These are phyloP conservation scores for Rhodocollybia butyracea DNA, from an alignment of 768 basidiomycete species.

Conservation along the genomic window DNA sequence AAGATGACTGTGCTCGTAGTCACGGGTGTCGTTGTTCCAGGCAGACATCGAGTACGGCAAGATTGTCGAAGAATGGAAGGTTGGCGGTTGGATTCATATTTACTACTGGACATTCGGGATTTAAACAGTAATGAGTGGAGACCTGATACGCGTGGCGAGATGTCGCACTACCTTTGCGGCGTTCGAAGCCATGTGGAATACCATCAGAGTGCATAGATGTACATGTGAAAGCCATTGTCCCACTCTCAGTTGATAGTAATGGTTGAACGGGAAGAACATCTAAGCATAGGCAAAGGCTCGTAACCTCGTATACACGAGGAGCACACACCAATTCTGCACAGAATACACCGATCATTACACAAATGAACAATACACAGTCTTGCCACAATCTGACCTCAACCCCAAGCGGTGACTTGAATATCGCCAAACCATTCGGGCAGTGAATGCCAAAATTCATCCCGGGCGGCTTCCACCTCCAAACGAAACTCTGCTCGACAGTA, in stretches of 20 bases:
- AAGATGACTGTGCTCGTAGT: too few relatives aligned
- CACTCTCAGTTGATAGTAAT: background rate
- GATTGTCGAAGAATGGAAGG: too few relatives aligned
- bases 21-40: too few relatives aligned
- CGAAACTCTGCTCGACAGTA: slow-evolving; percentile 61
- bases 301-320: too few relatives aligned
- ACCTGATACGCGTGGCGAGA: too few relatives aligned
- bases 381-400: slow-evolving; percentile 12
- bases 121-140: slow-evolving; percentile 1
- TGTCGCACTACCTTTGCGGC: too few relatives aligned
- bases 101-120: background rate
- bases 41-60: too few relatives aligned
- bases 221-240: background rate
- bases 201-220: background rate
- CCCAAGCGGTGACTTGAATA: slow-evolving; percentile 34
- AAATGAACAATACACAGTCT: background rate
- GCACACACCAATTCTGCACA: background rate
- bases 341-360: background rate
- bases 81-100: background rate
- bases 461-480: slow-evolving; percentile 51
- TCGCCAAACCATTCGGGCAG: slow-evolving; percentile 63
- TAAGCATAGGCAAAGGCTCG: too few relatives aligned
- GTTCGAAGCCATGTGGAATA: too few relatives aligned
- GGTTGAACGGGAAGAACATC: slow-evolving; percentile 6
- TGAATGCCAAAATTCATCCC: slow-evolving; percentile 63